A percentile compares a stretch with the other conserved stretches of the same genome.
Conservation (phyloP, 805 yeast species). For the Brettanomyces bruxellensis region DNA sequence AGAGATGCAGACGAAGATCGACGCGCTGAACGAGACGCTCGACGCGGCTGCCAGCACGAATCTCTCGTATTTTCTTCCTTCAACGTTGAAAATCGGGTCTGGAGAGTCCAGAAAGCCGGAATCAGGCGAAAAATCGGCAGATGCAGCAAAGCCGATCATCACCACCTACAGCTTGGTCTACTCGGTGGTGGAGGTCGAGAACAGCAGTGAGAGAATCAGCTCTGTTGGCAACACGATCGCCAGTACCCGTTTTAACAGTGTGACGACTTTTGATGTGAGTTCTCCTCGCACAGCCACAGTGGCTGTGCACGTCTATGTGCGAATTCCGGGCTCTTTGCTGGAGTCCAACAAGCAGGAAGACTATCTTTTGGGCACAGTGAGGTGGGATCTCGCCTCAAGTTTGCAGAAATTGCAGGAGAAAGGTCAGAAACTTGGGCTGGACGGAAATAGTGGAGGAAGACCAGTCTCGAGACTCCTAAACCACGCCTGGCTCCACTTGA, state of each 20-base stretch:
- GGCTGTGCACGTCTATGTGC: conserved; percentile 68
- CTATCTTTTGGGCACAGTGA: conserved; percentile 65
- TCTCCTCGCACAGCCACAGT: conserved; percentile 37
- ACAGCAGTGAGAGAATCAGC: conserved; percentile 81
- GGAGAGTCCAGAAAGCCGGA: neutral
- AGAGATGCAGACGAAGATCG: conserved; percentile 25
- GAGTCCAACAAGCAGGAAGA: conserved; percentile 41
- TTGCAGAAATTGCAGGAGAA: no score
- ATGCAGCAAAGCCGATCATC: conserved; percentile 52
- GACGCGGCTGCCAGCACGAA: conserved; percentile 20
- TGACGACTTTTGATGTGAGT: conserved; percentile 84
- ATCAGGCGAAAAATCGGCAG: conserved; percentile 5
- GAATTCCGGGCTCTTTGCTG: conserved; percentile 59
- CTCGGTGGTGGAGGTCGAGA: conserved; percentile 89
- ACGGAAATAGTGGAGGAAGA: conserved; percentile 24
- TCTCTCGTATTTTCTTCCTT: conserved; percentile 34
- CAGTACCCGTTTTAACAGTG: conserved; percentile 77
- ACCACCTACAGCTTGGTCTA: conserved; percentile 47
- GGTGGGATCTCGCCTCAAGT: conserved; percentile 9
- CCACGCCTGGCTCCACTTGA: conserved; percentile 43
- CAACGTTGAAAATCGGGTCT: conserved; percentile 26
- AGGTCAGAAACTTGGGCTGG: no score
- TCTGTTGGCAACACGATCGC: conserved; percentile 77
- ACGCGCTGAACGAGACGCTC: conserved; percentile 18
- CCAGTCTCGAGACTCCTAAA: conserved; percentile 45